Base-by-base conservation (phyloP, 768 basidiomycete genomes). In the Lentinula edodes region DNA sequence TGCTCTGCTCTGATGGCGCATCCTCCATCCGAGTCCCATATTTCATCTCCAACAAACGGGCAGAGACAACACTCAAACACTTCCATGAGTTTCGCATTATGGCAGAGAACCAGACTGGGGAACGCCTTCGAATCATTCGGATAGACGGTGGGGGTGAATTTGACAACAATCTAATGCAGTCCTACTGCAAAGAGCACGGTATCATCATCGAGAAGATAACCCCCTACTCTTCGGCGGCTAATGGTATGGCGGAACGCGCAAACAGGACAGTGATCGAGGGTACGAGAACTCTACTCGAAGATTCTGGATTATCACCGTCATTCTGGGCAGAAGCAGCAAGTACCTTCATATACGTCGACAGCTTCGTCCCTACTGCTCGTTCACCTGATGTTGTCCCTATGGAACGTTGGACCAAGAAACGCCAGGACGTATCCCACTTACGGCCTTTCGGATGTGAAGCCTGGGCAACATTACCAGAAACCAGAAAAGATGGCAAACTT, bases 91-190 rank as follows among this genome's bases (percentile, higher is more conserved):
- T 61, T 52, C 52, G 62, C 0, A 43, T 42, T 0, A 51, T 61
- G 18, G 62, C 69, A 0, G 66, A 74, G 18, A 15, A 57, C 0
- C 70, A 71, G 36, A 65, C 63, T 0, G 60, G 64, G 4, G 45
- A 55, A 20, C 63, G 63, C 35, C 34, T 72, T 0, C 62, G 62
- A 12, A 45, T 39, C 0, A 60, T 72, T 4, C 43, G 63, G 1
- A 58, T 63, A 0, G 73, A 76, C 57, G 61, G 66, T 10, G 75
- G 74, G 2, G 65, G 66, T 2, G 72, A 75, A 62, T 74, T 68
- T 43, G 46, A 68, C 8, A 69, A 67, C 58, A 28, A 59, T 0
- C 53, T 67, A 5, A 73, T 72, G 52, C 32, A 66, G 5, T 45
- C 16, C 1, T 67, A 65, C 36, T 63, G 66, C n/a, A 15, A 3